Conservation (phyloP, 768 basidiomycete species). For the Naganishia kalamii region DNA sequence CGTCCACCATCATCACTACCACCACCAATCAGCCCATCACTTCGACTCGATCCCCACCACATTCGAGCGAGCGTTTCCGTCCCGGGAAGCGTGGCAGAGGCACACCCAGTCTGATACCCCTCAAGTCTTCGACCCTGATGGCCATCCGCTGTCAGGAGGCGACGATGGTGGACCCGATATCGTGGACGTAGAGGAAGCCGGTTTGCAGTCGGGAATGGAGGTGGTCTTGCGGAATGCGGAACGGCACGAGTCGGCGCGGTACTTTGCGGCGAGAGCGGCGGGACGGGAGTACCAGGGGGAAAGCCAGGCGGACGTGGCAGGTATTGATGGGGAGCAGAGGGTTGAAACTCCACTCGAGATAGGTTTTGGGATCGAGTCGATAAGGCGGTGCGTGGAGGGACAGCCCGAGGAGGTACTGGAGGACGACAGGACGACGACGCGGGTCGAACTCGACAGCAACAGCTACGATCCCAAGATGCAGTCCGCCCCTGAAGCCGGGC, state of each 20-base stretch:
- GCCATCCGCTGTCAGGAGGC: not conserved
- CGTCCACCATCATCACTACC: constrained; percentile 3
- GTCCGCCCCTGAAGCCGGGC: too few relatives aligned
- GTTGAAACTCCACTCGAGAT: too few relatives aligned
- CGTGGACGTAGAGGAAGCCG: not conserved
- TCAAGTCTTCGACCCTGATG: constrained; percentile 10
- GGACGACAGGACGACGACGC: too few relatives aligned
- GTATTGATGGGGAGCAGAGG: too few relatives aligned
- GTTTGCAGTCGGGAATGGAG: not conserved
- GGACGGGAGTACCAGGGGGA: not conserved
- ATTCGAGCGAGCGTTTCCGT: not conserved
- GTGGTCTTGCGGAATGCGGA: not conserved
- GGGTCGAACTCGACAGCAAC: too few relatives aligned
- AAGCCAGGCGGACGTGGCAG: too few relatives aligned
- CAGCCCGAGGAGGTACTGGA: too few relatives aligned
- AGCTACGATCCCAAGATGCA: too few relatives aligned
- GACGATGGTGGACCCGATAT: not conserved
- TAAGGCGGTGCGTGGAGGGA: too few relatives aligned
- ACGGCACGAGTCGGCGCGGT: not conserved
- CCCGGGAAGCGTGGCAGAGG: not conserved
- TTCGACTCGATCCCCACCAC: not conserved
- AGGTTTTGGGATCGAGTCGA: too few relatives aligned
- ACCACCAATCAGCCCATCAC: not conserved
- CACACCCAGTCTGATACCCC: not conserved
- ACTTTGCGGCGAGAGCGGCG: not conserved